Evolutionary conservation across 345 rosid species (phyloP).

Genomic region (Populus nigra): DNA sequence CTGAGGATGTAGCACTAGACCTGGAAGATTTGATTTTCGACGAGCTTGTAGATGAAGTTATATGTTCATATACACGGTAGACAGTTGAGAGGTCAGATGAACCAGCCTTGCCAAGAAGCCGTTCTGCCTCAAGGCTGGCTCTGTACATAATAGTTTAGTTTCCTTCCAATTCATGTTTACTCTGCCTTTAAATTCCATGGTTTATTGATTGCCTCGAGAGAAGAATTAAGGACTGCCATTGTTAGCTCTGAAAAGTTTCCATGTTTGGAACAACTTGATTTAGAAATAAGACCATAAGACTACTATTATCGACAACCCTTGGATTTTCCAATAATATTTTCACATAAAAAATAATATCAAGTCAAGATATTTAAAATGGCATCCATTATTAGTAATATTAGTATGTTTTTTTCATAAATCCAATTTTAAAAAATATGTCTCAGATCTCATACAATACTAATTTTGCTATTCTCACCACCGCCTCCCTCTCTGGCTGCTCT

Average conservation of each 20-base stretch:
- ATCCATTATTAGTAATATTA: too few species aligned
- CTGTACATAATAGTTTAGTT: background rate
- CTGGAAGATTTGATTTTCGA: slow-evolving; percentile 69
- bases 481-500: background rate
- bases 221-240: background rate
- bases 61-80: slow-evolving; percentile 11
- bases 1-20: slow-evolving; percentile 62
- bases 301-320: background rate
- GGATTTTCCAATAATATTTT: background rate
- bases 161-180: background rate
- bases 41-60: slow-evolving; percentile 50
- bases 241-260: background rate
- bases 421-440: too few species aligned
- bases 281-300: too few species aligned
- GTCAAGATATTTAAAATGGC: too few species aligned
- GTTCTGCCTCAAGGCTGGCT: background rate
- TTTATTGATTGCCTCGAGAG: background rate
- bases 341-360: background rate
- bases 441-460: too few species aligned
- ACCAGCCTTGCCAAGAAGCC: background rate
- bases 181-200: background rate
- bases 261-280: background rate
- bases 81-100: background rate
- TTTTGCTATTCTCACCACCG: background rate
- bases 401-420: background rate